Percentiles rank a stretch among this genome's conserved stretches.
Conservation (phyloP, 78 protist species). For the Dictyostelium firmibasis region DNA sequence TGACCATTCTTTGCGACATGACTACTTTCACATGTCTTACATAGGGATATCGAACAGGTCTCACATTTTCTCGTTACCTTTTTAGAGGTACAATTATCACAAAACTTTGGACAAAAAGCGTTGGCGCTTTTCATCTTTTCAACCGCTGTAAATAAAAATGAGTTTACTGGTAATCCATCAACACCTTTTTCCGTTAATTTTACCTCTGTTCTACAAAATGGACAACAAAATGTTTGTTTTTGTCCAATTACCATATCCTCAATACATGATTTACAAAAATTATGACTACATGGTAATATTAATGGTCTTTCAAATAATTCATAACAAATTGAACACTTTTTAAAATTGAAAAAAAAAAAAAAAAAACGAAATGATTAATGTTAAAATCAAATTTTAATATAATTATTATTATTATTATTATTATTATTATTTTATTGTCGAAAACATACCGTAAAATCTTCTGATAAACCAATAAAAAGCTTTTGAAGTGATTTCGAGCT, state of each 20-base stretch:
- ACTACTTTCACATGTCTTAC: conserved; percentile 27
- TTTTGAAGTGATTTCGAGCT: conserved; percentile 55
- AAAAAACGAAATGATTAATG: not conserved
- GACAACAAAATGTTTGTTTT: conserved; percentile 27
- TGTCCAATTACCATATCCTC: not conserved
- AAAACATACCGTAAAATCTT: conserved; percentile 53
- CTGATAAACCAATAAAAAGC: conserved; percentile 33
- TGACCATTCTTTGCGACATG: conserved; percentile 30
- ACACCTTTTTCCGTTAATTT: conserved; percentile 42
- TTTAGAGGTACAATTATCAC: conserved; percentile 40
- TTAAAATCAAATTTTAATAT: not conserved
- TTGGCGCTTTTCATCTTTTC: conserved; percentile 55
- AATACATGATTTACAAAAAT: conserved; percentile 53
- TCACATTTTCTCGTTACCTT: conserved; percentile 66
- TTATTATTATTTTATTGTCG: not conserved
- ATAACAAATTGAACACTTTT: conserved; percentile 65
- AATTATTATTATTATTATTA: not conserved
- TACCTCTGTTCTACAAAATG: conserved; percentile 39
- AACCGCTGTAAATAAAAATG: not conserved
- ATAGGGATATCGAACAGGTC: not conserved
- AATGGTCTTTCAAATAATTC: conserved; percentile 69
- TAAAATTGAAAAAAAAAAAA: not conserved
- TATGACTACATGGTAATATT: conserved; percentile 54
- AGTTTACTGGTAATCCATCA: conserved; percentile 52
- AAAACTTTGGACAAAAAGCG: conserved; percentile 48